A percentile compares a stretch with the other conserved stretches of the same genome.
Conservation (phyloP, 2,329 filamentous ascomycete genomes). For the Phoma sp. region DNA sequence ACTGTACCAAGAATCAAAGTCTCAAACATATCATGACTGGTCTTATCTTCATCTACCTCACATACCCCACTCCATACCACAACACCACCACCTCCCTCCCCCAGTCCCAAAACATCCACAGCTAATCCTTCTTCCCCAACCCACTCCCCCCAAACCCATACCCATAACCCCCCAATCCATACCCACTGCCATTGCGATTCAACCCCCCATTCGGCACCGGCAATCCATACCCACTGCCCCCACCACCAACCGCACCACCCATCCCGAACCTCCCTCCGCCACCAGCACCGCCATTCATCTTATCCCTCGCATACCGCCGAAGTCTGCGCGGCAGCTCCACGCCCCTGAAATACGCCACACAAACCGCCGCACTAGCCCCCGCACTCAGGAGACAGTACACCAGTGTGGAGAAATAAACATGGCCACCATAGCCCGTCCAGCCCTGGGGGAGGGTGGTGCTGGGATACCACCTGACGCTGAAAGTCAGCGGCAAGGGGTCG, state of each 20-base stretch:
- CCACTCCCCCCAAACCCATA: constrained; percentile 51
- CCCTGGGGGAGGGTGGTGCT: constrained; percentile 70
- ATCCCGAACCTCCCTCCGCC: constrained; percentile 47
- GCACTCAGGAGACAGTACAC: constrained; percentile 58
- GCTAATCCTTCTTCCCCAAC: constrained; percentile 54
- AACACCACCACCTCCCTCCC: no score
- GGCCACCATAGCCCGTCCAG: constrained; percentile 59
- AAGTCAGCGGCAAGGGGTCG: constrained; percentile 77
- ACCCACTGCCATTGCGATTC: constrained; percentile 48
- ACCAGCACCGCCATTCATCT: constrained; percentile 48
- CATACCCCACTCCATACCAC: background rate
- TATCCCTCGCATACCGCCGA: constrained; percentile 64
- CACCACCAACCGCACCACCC: constrained; percentile 27
- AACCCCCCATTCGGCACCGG: constrained; percentile 33
- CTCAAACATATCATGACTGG: no score
- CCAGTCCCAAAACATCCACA: no score
- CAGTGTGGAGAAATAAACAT: constrained; percentile 58
- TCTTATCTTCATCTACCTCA: background rate
- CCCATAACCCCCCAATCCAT: constrained; percentile 52
- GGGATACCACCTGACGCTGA: constrained; percentile 88
- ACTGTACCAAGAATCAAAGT: background rate
- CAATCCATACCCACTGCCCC: constrained; percentile 41
- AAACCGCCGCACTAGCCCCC: constrained; percentile 56
- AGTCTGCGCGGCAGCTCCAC: constrained; percentile 59
- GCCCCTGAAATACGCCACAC: constrained; percentile 61